Base-by-base conservation (phyloP, 345 rosid species). In the Firmiana major region DNA sequence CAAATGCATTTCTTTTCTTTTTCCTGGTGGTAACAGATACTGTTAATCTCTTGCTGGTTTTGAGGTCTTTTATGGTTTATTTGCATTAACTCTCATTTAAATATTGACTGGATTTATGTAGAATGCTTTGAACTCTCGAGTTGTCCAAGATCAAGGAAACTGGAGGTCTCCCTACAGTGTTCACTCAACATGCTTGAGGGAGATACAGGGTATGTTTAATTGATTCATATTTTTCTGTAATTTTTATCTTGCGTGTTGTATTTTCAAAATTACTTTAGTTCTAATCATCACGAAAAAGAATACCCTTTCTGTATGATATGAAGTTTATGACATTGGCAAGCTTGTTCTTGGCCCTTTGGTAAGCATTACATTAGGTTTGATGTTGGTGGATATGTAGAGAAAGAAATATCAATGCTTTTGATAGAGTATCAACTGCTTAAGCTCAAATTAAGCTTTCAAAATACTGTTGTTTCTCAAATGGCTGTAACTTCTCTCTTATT, bases 181-280 rank as follows among this genome's bases (percentile, higher is more conserved):
- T 93, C 94, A 21, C 89, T 89, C 62, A 90, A 93, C 84, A 92
- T 93, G 92, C 93, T 93, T 75, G 92, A 90, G 87, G 98, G 99
- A 79, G 99, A 92, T 84, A 93, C 94, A 0, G 92, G 97, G 97
- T 92, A 83, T 64, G 86, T 71, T 71, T 31, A 51, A 45, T 71
- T 31, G 1, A 49, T 46, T 80, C 59, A 3, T 12, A 42, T 34
- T 72, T 31, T 76, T 59, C 70, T 78, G 55, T 70, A 28, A 8
- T 76, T 65, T 24, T 5, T 11, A 45, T 34, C 11, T 81, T 13
- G 57, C 7, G 55, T 13, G 31, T 60, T 1, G 42, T 49, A 6
- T 77, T 40, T 57, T 6, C 26, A n/a, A 43, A 57, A 49, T 28
- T 19, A 11, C n/a, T 48, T 5, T 19, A 11, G 0, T 67, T 19